A percentile compares a stretch with the other conserved stretches of the same genome.
Evolutionary conservation across 495 filamentous ascomycete genomes (phyloP).

Genomic region (Lasiosphaeris hirsuta): DNA sequence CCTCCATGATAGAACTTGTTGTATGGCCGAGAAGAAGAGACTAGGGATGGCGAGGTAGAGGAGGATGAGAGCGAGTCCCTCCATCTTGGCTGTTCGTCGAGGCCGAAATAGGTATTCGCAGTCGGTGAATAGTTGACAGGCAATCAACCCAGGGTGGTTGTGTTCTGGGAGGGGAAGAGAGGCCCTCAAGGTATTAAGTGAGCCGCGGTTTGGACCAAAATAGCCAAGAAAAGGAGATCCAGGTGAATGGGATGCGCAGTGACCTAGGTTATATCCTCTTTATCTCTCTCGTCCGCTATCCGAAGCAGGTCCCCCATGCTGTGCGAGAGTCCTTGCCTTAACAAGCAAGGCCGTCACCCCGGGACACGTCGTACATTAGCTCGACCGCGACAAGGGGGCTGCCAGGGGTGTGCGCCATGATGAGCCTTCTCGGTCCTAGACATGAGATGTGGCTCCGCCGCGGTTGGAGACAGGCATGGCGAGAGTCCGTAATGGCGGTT

Average conservation of each 20-base stretch:
- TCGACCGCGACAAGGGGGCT: not conserved
- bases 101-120: not conserved
- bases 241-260: slow-evolving; percentile 15
- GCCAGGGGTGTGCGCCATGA: not conserved
- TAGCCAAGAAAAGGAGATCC: slow-evolving; percentile 11
- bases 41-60: slow-evolving; percentile 45
- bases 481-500: slow-evolving; percentile 28
- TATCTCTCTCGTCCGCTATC: slow-evolving; percentile 16
- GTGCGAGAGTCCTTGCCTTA: slow-evolving; percentile 18
- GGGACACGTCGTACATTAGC: slow-evolving; percentile 19
- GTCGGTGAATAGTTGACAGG: not conserved
- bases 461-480: slow-evolving; percentile 24
- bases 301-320: slow-evolving; percentile 14
- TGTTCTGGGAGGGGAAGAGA: slow-evolving; percentile 9
- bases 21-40: slow-evolving; percentile 39
- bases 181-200: not conserved
- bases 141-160: not conserved
- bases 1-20: slow-evolving; percentile 38
- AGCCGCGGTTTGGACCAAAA: slow-evolving; percentile 5
- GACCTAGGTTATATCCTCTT: slow-evolving; percentile 17
- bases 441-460: slow-evolving; percentile 2
- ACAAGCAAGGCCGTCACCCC: slow-evolving; percentile 18
- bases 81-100: slow-evolving; percentile 19
- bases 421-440: not conserved
- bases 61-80: slow-evolving; percentile 33